Conservation (phyloP, 345 rosid genomes). For the Aurinia saxatilis region DNA sequence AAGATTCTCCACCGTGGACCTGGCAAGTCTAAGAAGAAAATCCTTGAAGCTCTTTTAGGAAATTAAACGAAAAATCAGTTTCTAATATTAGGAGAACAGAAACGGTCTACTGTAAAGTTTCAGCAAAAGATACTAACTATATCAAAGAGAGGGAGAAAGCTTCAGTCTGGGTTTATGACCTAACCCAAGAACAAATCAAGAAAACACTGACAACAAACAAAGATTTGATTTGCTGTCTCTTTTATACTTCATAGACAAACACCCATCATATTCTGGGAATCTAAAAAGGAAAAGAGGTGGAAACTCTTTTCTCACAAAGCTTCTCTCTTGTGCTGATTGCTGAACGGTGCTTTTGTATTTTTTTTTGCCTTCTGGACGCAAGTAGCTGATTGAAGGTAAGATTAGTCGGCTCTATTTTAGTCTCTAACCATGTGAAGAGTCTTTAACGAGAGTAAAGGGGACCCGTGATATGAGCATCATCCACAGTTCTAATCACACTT, state of each 20-base stretch:
- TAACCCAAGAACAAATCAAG: constrained; percentile 14
- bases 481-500: constrained; percentile 22
- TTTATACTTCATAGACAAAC: too few relatives aligned
- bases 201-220: constrained; percentile 1
- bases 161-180: constrained; percentile 17
- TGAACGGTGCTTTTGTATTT: not conserved
- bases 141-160: constrained; percentile 5
- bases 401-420: constrained; percentile 8
- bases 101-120: not conserved
- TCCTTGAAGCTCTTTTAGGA: not conserved
- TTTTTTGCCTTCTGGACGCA: constrained; percentile 1
- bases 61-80: not conserved
- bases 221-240: not conserved
- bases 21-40: not conserved
- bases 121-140: constrained; percentile 32
- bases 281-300: not conserved
- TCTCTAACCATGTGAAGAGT: constrained; percentile 11
- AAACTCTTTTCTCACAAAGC: not conserved
- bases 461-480: constrained; percentile 27
- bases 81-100: not conserved
- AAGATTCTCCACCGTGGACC: constrained; percentile 5
- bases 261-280: too few relatives aligned
- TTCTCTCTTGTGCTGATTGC: not conserved
- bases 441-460: constrained; percentile 17
- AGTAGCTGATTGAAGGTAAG: constrained; percentile 3